These are phyloP conservation scores for Hansfordia pulvinata DNA, from an alignment of 2,329 filamentous ascomycete species.

Conservation along the genomic window DNA sequence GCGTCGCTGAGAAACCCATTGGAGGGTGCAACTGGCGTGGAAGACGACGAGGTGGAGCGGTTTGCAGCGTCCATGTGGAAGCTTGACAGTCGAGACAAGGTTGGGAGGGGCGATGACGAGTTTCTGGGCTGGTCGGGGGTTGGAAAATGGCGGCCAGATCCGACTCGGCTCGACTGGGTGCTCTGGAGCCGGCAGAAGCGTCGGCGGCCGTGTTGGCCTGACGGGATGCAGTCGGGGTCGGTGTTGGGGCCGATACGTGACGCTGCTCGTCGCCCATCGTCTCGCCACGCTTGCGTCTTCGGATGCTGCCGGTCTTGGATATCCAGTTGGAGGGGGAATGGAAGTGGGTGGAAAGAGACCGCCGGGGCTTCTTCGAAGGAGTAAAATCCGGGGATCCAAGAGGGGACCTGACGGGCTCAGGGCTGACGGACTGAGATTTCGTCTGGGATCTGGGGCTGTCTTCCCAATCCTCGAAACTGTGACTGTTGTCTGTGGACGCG, in stretches of 20 bases:
- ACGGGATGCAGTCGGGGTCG: conserved; percentile 8
- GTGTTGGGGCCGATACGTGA: conserved; percentile 37
- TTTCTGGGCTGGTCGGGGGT: conserved; percentile 23
- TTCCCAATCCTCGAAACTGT: conserved; percentile 7
- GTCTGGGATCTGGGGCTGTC: too few relatives aligned
- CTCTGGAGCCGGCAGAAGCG: conserved; percentile 10
- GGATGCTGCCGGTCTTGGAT: conserved; percentile 39
- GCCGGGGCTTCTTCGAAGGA: conserved; percentile 29
- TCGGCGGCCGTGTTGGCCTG: conserved; percentile 14
- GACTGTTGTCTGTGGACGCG: too few relatives aligned
- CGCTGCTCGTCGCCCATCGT: conserved; percentile 29
- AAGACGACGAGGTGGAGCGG: conserved; percentile 28
- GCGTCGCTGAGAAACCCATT: too few relatives aligned
- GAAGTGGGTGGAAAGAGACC: conserved; percentile 48
- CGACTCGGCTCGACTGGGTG: conserved; percentile 14
- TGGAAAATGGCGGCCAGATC: conserved; percentile 16
- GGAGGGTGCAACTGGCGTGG: conserved; percentile 17
- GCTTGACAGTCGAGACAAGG: conserved; percentile 37
- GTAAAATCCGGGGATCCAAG: conserved; percentile 22
- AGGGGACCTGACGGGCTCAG: conserved; percentile 10
- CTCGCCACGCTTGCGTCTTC: conserved; percentile 36
- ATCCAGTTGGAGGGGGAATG: conserved; percentile 43
- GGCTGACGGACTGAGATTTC: conserved; percentile 5
- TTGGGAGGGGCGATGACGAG: conserved; percentile 40
- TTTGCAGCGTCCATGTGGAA: conserved; percentile 40